phyloP scores from a whole-genome alignment of 352 stramenopile species.

The Globisporangium canariense region DNA sequence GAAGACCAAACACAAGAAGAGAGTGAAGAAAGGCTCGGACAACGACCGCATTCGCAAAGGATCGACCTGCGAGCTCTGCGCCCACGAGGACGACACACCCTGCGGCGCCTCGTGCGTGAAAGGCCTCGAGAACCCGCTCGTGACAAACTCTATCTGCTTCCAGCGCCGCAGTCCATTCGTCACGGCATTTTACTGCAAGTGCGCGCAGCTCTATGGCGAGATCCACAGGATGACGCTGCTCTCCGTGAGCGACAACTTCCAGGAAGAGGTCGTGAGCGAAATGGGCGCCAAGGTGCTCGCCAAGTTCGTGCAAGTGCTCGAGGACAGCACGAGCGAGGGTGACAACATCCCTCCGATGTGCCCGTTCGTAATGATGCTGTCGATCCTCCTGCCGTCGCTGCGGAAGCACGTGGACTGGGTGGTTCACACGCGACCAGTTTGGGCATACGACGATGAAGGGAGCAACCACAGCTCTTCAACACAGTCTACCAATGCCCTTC shows the following conservation, averaged over 20 bases:
- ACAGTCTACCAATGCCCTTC: slow-evolving; percentile 4
- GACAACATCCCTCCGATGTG: slow-evolving; percentile 12
- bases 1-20: slow-evolving; percentile 11
- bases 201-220: slow-evolving; percentile 37
- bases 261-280: slow-evolving; percentile 27
- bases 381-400: slow-evolving; percentile 48
- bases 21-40: slow-evolving; percentile 6
- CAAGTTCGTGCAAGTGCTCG: slow-evolving; percentile 20
- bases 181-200: slow-evolving; percentile 36
- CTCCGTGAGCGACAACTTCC: slow-evolving; percentile 23
- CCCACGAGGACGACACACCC: slow-evolving; percentile 13
- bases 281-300: slow-evolving; percentile 30
- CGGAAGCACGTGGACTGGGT: slow-evolving; percentile 58
- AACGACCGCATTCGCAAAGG: slow-evolving; percentile 3
- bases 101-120: slow-evolving; percentile 13
- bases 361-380: slow-evolving; percentile 68
- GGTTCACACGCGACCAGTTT: slow-evolving; percentile 31
- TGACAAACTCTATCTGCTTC: slow-evolving; percentile 15
- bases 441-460: slow-evolving; percentile 15
- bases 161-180: slow-evolving; percentile 18
- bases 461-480: background rate
- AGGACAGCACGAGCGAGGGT: slow-evolving; percentile 12
- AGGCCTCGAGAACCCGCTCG: slow-evolving; percentile 14
- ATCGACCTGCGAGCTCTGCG: slow-evolving; percentile 15
- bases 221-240: slow-evolving; percentile 30